Evolutionary conservation across 2,329 filamentous ascomycete genomes (phyloP).

Genomic region (Cladosporium velox): DNA sequence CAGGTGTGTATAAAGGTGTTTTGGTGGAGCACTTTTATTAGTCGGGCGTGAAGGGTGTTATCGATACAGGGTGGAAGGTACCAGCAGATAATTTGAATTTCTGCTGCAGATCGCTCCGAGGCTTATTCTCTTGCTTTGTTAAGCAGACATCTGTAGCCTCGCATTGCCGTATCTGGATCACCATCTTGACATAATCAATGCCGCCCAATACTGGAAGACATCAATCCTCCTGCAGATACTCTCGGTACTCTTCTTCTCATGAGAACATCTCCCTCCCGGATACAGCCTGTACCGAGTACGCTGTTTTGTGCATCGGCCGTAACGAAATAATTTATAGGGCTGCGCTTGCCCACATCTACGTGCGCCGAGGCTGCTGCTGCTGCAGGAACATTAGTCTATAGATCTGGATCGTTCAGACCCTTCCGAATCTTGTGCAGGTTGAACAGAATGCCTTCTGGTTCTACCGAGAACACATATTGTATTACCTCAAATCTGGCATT

Average conservation of each 20-base stretch:
- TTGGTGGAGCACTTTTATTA: not conserved
- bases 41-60: not conserved
- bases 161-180: not conserved
- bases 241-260: not conserved
- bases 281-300: not conserved
- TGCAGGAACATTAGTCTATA: not conserved
- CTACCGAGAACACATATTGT: not conserved
- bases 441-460: not conserved
- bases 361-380: not conserved
- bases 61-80: constrained; percentile 7
- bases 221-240: not conserved
- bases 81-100: constrained; percentile 1
- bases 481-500: not conserved
- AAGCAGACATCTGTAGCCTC: not conserved
- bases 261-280: not conserved
- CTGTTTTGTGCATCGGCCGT: not conserved
- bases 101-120: not conserved
- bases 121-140: constrained; percentile 1
- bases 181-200: not conserved
- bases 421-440: not conserved
- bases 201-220: not conserved
- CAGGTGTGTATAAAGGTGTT: not conserved
- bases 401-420: not conserved
- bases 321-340: not conserved
- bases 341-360: not conserved